Percentiles rank a stretch among this genome's conserved stretches.
Evolutionary conservation across 2,329 filamentous ascomycete genomes (phyloP).

Genomic region (Arthrinium puccinioides): DNA sequence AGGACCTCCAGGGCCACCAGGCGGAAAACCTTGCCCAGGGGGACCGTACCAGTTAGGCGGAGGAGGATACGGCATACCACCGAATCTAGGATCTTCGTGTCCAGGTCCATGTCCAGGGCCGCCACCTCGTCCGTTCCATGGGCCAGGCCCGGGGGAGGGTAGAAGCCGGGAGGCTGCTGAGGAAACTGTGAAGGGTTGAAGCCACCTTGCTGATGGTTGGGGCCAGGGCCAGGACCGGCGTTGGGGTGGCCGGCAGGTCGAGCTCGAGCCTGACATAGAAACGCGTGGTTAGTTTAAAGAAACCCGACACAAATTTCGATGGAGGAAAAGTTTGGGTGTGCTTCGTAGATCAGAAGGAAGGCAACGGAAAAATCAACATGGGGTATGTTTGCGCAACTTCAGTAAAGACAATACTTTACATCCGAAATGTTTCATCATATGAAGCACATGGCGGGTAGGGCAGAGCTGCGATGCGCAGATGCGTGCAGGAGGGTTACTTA

Average conservation of each 20-base stretch:
- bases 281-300: slow-evolving; percentile 19
- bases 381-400: slow-evolving; percentile 86
- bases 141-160: slow-evolving; percentile 43
- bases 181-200: slow-evolving; percentile 38
- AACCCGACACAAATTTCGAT: too few relatives aligned
- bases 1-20: slow-evolving; percentile 50
- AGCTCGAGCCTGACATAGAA: slow-evolving; percentile 27
- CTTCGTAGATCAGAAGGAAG: slow-evolving; percentile 86
- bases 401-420: slow-evolving; percentile 80
- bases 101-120: slow-evolving; percentile 40
- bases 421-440: slow-evolving; percentile 95
- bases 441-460: slow-evolving; percentile 22
- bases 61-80: slow-evolving; percentile 71
- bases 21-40: slow-evolving; percentile 67
- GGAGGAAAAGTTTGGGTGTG: slow-evolving; percentile 11
- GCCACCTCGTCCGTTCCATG: slow-evolving; percentile 45
- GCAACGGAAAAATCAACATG: slow-evolving; percentile 99
- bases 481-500: slow-evolving; percentile 62
- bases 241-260: slow-evolving; percentile 21
- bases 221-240: slow-evolving; percentile 14
- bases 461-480: slow-evolving; percentile 7
- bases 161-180: slow-evolving; percentile 39
- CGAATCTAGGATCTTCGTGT: slow-evolving; percentile 55
- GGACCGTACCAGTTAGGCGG: slow-evolving; percentile 77
- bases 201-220: slow-evolving; percentile 27